These are phyloP conservation scores for Pseudogymnoascus sp. DNA, from an alignment of 2,329 filamentous ascomycete species.

Conservation along the genomic window DNA sequence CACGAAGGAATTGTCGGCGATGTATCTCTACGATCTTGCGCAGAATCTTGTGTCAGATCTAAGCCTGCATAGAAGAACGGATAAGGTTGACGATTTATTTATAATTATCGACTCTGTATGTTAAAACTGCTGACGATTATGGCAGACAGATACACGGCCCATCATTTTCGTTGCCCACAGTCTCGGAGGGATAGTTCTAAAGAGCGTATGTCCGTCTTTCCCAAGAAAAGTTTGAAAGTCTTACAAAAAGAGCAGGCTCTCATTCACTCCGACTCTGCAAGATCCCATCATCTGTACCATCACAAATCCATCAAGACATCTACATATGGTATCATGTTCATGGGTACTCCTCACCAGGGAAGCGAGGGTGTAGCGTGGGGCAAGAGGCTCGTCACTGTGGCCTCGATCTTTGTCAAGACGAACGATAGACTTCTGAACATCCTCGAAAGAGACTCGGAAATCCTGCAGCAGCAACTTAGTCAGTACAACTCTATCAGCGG, in stretches of 20 bases:
- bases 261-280: slow-evolving; percentile 10
- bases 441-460: slow-evolving; percentile 31
- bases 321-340: slow-evolving; percentile 16
- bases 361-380: slow-evolving; percentile 14
- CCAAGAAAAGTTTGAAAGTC: not conserved
- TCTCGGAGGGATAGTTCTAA: slow-evolving; percentile 16
- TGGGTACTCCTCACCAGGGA: slow-evolving; percentile 18
- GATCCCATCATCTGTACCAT: slow-evolving; percentile 14
- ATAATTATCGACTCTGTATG: not conserved
- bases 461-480: slow-evolving; percentile 30
- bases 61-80: slow-evolving; percentile 9
- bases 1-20: slow-evolving; percentile 11
- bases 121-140: not conserved
- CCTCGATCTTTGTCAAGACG: slow-evolving; percentile 29
- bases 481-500: slow-evolving; percentile 31
- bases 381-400: slow-evolving; percentile 17
- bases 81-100: not conserved
- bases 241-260: slow-evolving; percentile 13
- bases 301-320: slow-evolving; percentile 20
- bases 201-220: not conserved
- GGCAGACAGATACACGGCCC: slow-evolving; percentile 17
- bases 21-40: slow-evolving; percentile 13
- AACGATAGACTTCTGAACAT: slow-evolving; percentile 27
- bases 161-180: slow-evolving; percentile 17
- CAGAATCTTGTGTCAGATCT: slow-evolving; percentile 14